phyloP scores from a whole-genome alignment of 2,329 filamentous ascomycete species.

The Talaromyces rugulosus region DNA sequence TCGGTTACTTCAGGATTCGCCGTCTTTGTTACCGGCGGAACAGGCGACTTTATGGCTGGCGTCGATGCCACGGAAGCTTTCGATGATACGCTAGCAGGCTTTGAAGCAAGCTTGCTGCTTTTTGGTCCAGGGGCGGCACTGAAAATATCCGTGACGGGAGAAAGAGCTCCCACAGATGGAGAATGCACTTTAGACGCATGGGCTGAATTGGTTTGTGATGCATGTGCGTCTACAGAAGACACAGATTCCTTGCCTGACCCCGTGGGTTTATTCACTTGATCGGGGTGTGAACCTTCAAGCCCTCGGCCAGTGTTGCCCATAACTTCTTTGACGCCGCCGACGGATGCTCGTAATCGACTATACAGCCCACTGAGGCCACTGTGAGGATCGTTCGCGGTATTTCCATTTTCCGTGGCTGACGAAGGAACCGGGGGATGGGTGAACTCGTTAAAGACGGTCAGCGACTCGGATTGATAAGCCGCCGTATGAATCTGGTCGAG shows the following conservation, averaged over 20 bases:
- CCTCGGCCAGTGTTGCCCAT: constrained; percentile 31
- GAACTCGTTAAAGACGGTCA: constrained; percentile 95
- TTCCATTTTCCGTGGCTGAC: constrained; percentile 62
- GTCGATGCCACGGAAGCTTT: constrained; percentile 37
- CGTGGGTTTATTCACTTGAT: constrained; percentile 14
- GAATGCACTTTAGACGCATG: constrained; percentile 36
- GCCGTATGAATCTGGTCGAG: constrained; percentile 85
- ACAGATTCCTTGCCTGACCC: constrained; percentile 12
- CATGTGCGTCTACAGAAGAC: constrained; percentile 19
- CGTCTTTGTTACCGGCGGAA: constrained; percentile 34
- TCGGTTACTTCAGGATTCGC: constrained; percentile 46
- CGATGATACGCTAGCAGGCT: constrained; percentile 38
- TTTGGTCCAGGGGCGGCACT: constrained; percentile 23
- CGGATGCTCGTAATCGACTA: constrained; percentile 74
- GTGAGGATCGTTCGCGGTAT: constrained; percentile 64
- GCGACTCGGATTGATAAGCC: constrained; percentile 75
- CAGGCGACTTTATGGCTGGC: constrained; percentile 34
- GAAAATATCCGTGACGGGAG: constrained; percentile 24
- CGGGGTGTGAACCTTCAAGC: constrained; percentile 17
- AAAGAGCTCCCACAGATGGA: constrained; percentile 28
- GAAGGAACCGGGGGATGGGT: constrained; percentile 61
- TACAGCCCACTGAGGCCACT: constrained; percentile 88
- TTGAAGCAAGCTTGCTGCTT: constrained; percentile 37
- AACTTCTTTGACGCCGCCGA: constrained; percentile 63
- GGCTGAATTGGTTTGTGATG: constrained; percentile 27